phyloP scores from a whole-genome alignment of 768 basidiomycete species.

The Boletellus sp. region DNA sequence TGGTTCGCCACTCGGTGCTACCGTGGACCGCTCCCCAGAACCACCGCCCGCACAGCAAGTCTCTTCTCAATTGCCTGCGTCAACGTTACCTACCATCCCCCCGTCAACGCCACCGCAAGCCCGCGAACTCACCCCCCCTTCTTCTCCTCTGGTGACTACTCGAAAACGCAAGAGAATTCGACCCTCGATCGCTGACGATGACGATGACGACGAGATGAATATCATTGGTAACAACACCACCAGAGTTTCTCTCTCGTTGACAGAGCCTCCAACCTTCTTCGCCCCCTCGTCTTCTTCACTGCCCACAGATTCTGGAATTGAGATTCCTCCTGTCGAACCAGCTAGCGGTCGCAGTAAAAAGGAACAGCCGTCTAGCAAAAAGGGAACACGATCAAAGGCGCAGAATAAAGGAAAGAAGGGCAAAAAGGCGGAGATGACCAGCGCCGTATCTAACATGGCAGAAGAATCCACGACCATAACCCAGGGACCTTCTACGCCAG shows the following conservation, averaged over 20 bases:
- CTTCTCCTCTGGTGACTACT: conserved; percentile 21
- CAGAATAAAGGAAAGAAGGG: conserved; percentile 27
- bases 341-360: conserved; percentile 8
- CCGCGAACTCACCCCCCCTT: conserved; percentile 21
- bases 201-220: conserved; percentile 18
- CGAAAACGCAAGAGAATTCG: conserved; percentile 28
- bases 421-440: conserved; percentile 19
- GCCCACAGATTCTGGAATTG: conserved; percentile 26
- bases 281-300: conserved; percentile 42
- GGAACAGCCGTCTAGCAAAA: conserved; percentile 16
- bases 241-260: neutral
- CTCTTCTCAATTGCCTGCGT: conserved; percentile 34
- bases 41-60: conserved; percentile 30
- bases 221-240: neutral
- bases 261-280: conserved; percentile 45
- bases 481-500: conserved; percentile 1
- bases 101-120: conserved; percentile 22
- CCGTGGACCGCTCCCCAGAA: conserved; percentile 20
- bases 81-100: conserved; percentile 27
- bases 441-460: conserved; percentile 7
- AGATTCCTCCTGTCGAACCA: conserved; percentile 16
- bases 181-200: conserved; percentile 5
- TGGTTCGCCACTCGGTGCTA: conserved; percentile 14
- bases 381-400: conserved; percentile 20
- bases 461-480: conserved; percentile 3